These are phyloP conservation scores for Ophiostoma sp. DNA, from an alignment of 2,329 filamentous ascomycete genomes.

Conservation along the genomic window DNA sequence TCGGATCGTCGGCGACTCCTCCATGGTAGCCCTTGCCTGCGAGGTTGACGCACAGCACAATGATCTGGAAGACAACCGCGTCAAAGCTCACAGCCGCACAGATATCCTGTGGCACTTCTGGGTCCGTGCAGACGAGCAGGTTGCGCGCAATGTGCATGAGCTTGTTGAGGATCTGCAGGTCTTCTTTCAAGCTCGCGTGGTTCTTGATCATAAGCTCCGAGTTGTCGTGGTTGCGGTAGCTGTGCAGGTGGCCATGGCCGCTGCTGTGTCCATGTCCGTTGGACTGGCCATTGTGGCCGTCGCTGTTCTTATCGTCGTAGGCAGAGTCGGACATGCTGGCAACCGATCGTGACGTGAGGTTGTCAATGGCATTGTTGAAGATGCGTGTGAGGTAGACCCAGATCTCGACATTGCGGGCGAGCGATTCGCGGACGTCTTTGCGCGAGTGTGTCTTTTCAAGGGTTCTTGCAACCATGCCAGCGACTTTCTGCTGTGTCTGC, in stretches of 20 bases:
- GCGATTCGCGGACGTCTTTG: slow-evolving; percentile 55
- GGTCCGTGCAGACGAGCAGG: slow-evolving; percentile 58
- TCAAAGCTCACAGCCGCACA: slow-evolving; percentile 61
- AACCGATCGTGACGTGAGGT: slow-evolving; percentile 55
- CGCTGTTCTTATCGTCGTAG: slow-evolving; percentile 29
- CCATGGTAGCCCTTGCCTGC: slow-evolving; percentile 63
- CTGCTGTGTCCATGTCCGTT: slow-evolving; percentile 45
- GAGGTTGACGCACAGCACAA: slow-evolving; percentile 61
- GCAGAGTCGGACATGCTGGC: slow-evolving; percentile 45
- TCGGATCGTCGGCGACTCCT: slow-evolving; percentile 55
- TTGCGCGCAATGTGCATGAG: slow-evolving; percentile 63
- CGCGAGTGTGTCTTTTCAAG: slow-evolving; percentile 60
- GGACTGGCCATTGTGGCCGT: slow-evolving; percentile 3
- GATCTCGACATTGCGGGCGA: slow-evolving; percentile 59
- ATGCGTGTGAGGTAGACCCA: slow-evolving; percentile 61
- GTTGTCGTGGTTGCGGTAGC: slow-evolving; percentile 45
- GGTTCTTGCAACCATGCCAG: slow-evolving; percentile 54
- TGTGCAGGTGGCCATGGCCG: slow-evolving; percentile 18
- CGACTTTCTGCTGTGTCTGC: slow-evolving; percentile 50
- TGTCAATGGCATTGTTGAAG: slow-evolving; percentile 57
- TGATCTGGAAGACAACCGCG: slow-evolving; percentile 60
- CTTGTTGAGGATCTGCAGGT: slow-evolving; percentile 59
- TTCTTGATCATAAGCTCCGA: slow-evolving; percentile 59
- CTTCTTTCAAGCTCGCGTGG: slow-evolving; percentile 55
- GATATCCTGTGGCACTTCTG: slow-evolving; percentile 60